phyloP scores from a whole-genome alignment of 805 yeast species.

The Nakazawaea holstii region DNA sequence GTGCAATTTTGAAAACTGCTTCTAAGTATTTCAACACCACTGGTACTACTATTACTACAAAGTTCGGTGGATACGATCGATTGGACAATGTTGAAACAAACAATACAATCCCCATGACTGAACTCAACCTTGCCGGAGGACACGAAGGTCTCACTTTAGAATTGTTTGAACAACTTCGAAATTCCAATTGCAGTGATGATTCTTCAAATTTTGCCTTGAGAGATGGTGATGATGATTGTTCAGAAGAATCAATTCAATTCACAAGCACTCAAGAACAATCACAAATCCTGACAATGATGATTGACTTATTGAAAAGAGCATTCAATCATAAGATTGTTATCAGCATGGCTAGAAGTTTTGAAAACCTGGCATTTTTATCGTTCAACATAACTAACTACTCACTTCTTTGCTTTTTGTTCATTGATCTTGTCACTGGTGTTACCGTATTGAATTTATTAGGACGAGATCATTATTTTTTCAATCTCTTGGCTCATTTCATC shows the following conservation, averaged over 20 bases:
- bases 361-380: slow-evolving; percentile 27
- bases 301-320: slow-evolving; percentile 27
- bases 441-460: slow-evolving; percentile 73
- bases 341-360: slow-evolving; percentile 18
- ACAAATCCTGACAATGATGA: slow-evolving; percentile 21
- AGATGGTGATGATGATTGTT: slow-evolving; percentile 9
- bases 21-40: neutral
- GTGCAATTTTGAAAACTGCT: slow-evolving; percentile 38
- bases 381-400: slow-evolving; percentile 60
- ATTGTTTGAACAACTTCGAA: slow-evolving; percentile 14
- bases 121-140: slow-evolving; percentile 16
- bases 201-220: slow-evolving; percentile 6
- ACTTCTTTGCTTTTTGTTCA: slow-evolving; percentile 52
- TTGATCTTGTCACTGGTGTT: slow-evolving; percentile 49
- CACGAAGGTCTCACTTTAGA: slow-evolving; percentile 29
- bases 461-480: slow-evolving; percentile 60
- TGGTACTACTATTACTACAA: slow-evolving; percentile 2
- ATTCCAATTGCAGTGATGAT: neutral
- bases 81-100: slow-evolving; percentile 3
- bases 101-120: slow-evolving; percentile 23
- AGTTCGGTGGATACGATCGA: neutral
- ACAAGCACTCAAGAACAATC: neutral
- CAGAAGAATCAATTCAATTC: neutral
- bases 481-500: slow-evolving; percentile 88
- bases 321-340: slow-evolving; percentile 24